Conservation (phyloP, 345 rosid genomes). For the Murraya koenigii region DNA sequence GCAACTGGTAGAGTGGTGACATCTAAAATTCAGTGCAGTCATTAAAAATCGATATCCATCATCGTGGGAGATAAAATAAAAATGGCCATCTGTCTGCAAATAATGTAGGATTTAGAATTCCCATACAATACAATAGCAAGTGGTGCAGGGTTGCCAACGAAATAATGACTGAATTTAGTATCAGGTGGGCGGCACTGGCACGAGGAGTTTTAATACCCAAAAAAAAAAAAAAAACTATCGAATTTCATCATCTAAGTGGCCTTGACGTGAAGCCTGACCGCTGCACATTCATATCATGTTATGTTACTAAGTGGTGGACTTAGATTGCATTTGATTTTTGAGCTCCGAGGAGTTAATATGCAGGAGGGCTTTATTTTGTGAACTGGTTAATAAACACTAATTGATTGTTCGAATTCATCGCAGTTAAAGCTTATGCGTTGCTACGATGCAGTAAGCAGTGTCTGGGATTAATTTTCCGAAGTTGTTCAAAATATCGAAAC, state of each 20-base stretch:
- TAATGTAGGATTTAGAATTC: not conserved
- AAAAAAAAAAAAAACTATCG: not conserved
- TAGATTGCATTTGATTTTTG: not conserved
- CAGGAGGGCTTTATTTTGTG: too few relatives aligned
- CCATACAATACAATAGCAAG: not conserved
- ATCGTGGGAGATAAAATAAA: not conserved
- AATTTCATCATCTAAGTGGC: not conserved
- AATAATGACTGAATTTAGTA: not conserved
- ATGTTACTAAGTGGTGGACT: not conserved
- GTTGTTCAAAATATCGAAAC: too few relatives aligned
- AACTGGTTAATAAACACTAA: too few relatives aligned
- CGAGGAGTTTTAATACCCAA: too few relatives aligned
- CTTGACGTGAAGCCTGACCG: not conserved
- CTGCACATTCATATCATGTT: not conserved
- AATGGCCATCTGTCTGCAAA: not conserved
- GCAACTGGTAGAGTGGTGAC: not conserved
- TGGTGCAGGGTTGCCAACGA: not conserved
- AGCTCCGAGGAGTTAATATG: too few relatives aligned
- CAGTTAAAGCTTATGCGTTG: too few relatives aligned
- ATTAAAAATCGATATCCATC: not conserved
- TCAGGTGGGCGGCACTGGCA: not conserved
- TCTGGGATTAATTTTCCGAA: too few relatives aligned
- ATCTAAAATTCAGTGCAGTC: constrained; percentile 1
- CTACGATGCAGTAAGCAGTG: too few relatives aligned
- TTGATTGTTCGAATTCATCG: too few relatives aligned